Evolutionary conservation across 2,329 filamentous ascomycete genomes (phyloP), one percentile per base, ranked within the genome.

Genomic region (Talaromyces pinophilus): DNA sequence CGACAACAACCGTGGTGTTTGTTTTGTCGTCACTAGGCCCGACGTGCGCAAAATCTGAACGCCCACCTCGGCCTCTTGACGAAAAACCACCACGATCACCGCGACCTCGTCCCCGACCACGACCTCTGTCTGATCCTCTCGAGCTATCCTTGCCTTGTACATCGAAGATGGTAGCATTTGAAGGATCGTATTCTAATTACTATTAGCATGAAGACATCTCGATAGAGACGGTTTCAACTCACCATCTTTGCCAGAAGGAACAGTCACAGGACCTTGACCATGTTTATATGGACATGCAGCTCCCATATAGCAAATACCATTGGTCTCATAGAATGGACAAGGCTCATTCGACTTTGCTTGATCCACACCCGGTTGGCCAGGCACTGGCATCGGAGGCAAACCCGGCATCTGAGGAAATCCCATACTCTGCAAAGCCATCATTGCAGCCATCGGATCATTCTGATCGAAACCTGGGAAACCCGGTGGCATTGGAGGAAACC

Each of bases 201-300:
- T 33, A 60, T 60, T 44, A 60, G 57, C 25, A 44, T 25, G 7
- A 33, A 59, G 11, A 63, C 15, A 35, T 5, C 11, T 4, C n/a
- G 38, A 30, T 15, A 42, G 25, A 60, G 22, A 30, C 57, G 28
- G 17, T 2, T 19, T 44, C 33, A 46, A 54, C 6, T 6, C 72
- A 77, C 73, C 60, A 77, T 77, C n/a, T 50, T 44, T 59, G 8
- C 70, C 70, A 30, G 76, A 72, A 28, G 81, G 44, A 48, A 69
- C 76, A 28, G 82, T 72, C 15, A 82, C 75, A 40, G 76, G 76
- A 62, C 81, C 78, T 30, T 79, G 78, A 15, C 83, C 85, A 72
- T 88, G 86, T 70, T 86, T 82, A 68, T 84, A 87, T 0, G 83
- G 84, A 72, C 86, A 88, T n/a, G 81, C 77, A 63, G 78, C 82